A percentile compares a stretch with the other conserved stretches of the same genome.
Evolutionary conservation across 2,329 filamentous ascomycete genomes (phyloP).

Genomic region (Monosporascus sp.): DNA sequence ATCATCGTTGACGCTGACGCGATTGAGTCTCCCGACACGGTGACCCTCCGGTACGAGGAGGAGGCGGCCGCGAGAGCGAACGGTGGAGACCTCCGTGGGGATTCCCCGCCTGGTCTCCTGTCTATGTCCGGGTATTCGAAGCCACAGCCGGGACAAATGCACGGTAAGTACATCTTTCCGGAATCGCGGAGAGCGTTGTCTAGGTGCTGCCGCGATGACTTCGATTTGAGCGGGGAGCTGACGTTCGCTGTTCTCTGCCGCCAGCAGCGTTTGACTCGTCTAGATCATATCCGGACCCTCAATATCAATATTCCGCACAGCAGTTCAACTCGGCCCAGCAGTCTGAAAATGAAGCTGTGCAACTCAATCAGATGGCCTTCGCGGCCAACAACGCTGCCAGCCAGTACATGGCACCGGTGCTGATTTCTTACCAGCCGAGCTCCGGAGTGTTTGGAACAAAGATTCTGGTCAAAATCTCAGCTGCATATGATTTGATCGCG

Average conservation of each 20-base stretch:
- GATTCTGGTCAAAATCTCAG: slow-evolving; percentile 68
- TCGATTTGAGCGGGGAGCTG: neutral
- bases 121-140: slow-evolving; percentile 83
- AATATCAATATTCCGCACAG: slow-evolving; percentile 48
- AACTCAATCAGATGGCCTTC: slow-evolving; percentile 53
- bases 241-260: neutral
- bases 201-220: neutral
- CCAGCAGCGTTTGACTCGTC: slow-evolving; percentile 52
- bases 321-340: slow-evolving; percentile 39
- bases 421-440: slow-evolving; percentile 66
- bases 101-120: slow-evolving; percentile 54
- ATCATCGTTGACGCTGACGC: slow-evolving; percentile 53
- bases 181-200: neutral
- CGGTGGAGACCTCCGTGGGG: slow-evolving; percentile 51
- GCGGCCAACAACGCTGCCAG: slow-evolving; percentile 59
- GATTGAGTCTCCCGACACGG: slow-evolving; percentile 53
- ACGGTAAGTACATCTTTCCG: slow-evolving; percentile 58
- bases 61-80: slow-evolving; percentile 45
- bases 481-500: slow-evolving; percentile 64
- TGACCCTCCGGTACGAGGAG: slow-evolving; percentile 54
- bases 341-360: slow-evolving; percentile 45
- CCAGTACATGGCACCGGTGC: slow-evolving; percentile 60
- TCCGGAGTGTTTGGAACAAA: slow-evolving; percentile 66
- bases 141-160: slow-evolving; percentile 67
- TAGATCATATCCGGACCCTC: slow-evolving; percentile 55